Percentiles rank a stretch among this genome's conserved stretches.
phyloP scores from a whole-genome alignment of 164 flowering plant genomes.

The Stephania japonica region DNA sequence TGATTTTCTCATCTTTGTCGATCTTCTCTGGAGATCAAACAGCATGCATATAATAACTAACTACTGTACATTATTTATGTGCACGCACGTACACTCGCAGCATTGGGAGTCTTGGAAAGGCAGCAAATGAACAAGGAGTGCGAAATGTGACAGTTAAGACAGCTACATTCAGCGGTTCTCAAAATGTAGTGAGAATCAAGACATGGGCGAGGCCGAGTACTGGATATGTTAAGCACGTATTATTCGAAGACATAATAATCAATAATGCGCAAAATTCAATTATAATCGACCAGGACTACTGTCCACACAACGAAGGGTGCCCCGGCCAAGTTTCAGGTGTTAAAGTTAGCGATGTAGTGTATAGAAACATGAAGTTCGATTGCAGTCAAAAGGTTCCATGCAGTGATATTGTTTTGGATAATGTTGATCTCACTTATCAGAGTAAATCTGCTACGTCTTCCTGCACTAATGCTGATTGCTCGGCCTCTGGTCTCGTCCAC shows the following conservation, averaged over 20 bases:
- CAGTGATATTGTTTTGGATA: background rate
- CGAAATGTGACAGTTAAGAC: slow-evolving; percentile 11
- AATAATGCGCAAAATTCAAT: slow-evolving; percentile 9
- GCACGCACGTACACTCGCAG: background rate
- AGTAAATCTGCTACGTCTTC: slow-evolving; percentile 1
- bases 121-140: slow-evolving; percentile 3
- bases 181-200: slow-evolving; percentile 8
- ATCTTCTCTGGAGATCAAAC: too few relatives aligned
- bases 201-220: slow-evolving; percentile 4
- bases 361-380: slow-evolving; percentile 10
- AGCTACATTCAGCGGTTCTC: slow-evolving; percentile 3
- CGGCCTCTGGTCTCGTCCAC: background rate
- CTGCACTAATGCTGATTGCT: slow-evolving; percentile 7
- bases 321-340: slow-evolving; percentile 9
- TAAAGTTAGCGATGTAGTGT: slow-evolving; percentile 11
- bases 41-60: too few relatives aligned
- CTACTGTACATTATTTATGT: background rate
- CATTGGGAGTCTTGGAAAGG: slow-evolving; percentile 10
- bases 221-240: background rate
- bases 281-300: slow-evolving; percentile 19
- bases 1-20: too few relatives aligned
- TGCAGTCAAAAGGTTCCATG: slow-evolving; percentile 8
- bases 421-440: slow-evolving; percentile 9
- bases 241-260: background rate
- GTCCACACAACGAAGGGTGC: slow-evolving; percentile 9